Conservation (phyloP, 306 rosid species). For the Medicago lupulina region DNA sequence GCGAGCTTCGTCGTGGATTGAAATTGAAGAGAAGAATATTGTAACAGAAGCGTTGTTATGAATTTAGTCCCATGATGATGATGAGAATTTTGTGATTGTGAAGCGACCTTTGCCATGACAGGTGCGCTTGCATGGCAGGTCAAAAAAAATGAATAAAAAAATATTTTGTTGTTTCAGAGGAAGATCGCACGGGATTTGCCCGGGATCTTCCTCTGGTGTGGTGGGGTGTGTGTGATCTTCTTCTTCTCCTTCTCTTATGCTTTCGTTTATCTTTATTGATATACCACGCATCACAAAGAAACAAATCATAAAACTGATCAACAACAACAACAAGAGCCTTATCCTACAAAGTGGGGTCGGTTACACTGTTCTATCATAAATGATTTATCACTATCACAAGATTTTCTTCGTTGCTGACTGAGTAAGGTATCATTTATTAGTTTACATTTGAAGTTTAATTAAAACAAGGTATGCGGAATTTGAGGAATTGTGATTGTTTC, state of each 20-base stretch:
- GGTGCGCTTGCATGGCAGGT: constrained; percentile 7
- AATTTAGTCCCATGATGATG: not conserved
- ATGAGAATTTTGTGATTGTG: not conserved
- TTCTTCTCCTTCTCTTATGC: not conserved
- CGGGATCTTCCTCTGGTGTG: not conserved
- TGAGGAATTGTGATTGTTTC: not conserved
- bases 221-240: not conserved
- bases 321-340: too few species aligned
- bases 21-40: not conserved
- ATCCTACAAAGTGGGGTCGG: too few species aligned
- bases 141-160: not conserved
- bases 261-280: not conserved
- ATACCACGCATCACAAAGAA: not conserved
- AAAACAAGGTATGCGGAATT: not conserved
- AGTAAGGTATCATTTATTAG: not conserved
- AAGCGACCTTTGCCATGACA: constrained; percentile 1
- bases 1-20: not conserved
- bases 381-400: not conserved
- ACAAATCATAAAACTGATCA: not conserved
- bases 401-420: not conserved
- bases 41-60: not conserved
- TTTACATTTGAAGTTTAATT: not conserved
- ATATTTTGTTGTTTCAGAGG: not conserved
- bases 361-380: too few species aligned
- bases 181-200: not conserved